Conservation (phyloP, 208 protist species). For the Leishmania tropica region DNA sequence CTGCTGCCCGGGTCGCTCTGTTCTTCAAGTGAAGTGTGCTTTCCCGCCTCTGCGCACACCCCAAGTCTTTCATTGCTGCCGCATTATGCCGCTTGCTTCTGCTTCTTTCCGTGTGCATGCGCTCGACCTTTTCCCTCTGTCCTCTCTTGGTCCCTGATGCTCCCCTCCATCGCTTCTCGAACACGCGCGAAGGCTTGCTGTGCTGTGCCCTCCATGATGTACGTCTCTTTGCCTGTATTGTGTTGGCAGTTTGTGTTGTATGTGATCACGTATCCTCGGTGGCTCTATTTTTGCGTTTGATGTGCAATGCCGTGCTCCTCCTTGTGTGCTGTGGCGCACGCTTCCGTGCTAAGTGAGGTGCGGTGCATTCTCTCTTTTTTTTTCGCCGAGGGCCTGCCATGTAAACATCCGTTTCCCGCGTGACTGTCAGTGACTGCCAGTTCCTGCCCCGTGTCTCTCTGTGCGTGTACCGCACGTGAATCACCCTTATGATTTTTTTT, state of each 20-base stretch:
- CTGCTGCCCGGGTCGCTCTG: not conserved
- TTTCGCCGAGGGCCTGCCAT: not conserved
- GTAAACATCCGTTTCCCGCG: not conserved
- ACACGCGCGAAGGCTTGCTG: not conserved
- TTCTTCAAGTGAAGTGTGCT: not conserved
- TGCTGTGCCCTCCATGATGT: not conserved
- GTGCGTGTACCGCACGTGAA: too few species aligned
- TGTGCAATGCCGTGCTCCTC: not conserved
- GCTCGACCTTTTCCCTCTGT: not conserved
- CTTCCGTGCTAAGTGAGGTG: not conserved
- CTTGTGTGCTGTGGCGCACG: not conserved
- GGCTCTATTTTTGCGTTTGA: not conserved
- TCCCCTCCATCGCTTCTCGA: not conserved
- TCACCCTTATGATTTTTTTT: too few species aligned
- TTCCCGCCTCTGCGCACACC: not conserved
- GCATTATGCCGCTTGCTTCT: not conserved
- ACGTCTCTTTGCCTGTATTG: not conserved
- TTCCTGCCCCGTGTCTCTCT: not conserved
- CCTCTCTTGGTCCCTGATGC: not conserved
- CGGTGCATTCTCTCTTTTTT: not conserved
- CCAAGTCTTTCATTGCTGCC: not conserved
- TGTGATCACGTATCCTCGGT: not conserved
- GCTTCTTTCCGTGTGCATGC: constrained; percentile 5
- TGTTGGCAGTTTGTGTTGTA: not conserved
- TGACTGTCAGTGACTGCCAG: not conserved